Percentiles rank a stretch among this genome's conserved stretches.
Evolutionary conservation across 1,284 basidiomycete species (phyloP).

Genomic region (Athelia sp.): DNA sequence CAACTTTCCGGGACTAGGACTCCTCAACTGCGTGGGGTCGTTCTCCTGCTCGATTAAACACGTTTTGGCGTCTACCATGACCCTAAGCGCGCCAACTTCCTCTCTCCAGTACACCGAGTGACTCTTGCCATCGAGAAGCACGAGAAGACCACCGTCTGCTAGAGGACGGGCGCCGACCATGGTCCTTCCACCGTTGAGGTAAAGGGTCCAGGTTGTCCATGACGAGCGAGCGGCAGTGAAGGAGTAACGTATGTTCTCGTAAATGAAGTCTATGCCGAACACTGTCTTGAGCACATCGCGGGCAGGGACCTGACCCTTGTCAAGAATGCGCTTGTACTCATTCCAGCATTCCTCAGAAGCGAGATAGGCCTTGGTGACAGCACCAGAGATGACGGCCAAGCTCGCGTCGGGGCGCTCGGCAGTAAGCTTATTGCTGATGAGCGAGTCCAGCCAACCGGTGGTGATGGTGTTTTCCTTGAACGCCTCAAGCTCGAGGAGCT

Average conservation of each 20-base stretch:
- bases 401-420: conserved; percentile 93
- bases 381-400: conserved; percentile 94
- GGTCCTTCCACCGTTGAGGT: conserved; percentile 92
- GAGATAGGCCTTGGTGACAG: conserved; percentile 94
- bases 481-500: conserved; percentile 92
- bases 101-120: conserved; percentile 99
- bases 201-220: conserved; percentile 86
- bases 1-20: conserved; percentile 96
- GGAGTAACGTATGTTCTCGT: conserved; percentile 93
- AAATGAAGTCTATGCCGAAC: conserved; percentile 97
- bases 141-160: conserved; percentile 92
- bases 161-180: conserved; percentile 88
- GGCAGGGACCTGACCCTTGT: conserved; percentile 97
- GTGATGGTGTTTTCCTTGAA: conserved; percentile 98
- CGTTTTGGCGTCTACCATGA: conserved; percentile 97
- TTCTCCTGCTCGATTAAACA: conserved; percentile 99
- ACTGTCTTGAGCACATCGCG: conserved; percentile 96
- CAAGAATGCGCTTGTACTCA: conserved; percentile 93
- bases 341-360: conserved; percentile 86
- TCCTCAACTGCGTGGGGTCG: conserved; percentile 95
- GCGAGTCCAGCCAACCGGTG: conserved; percentile 96
- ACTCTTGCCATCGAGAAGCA: conserved; percentile 89
- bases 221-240: conserved; percentile 95
- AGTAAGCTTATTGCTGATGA: conserved; percentile 95
- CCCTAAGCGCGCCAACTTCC: conserved; percentile 90